Evolutionary conservation across 352 stramenopile genomes (phyloP), one percentile per base, ranked within the genome.

Genomic region (Phytophthora citrophthora): DNA sequence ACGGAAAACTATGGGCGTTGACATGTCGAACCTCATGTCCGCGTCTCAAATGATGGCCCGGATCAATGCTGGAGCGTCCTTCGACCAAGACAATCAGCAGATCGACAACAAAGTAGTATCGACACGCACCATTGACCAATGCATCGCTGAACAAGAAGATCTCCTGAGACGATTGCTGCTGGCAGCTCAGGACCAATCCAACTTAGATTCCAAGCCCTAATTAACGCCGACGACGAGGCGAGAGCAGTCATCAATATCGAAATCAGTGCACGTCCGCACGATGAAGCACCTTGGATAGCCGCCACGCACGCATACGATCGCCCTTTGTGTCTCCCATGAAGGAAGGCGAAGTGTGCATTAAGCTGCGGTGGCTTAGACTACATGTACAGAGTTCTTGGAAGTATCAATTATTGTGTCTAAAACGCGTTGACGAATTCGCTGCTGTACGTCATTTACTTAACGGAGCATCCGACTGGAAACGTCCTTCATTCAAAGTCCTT

Each of bases 111-210:
- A 26, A 13, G 9, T 43, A 10, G 18, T 15, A 9, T 61, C 70
- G 5, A 58, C 43, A 7, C 60, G 58, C 5, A 72, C 65, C 15
- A 70, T 79, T 34, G 57, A 40, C 54, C 61, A 68, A 31, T 63
- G 54, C 29, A 75, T 79, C 12, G 70, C 66, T 5, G 70, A 79
- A 54, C 70, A 79, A 50, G 70, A 79, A 31, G 54, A 64, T 10
- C 62, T 79, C 0, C 41, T 79, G 34, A 69, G 41, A 45, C 40
- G 54, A 23, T 49, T 77, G 43, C 59, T 74, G 54, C 45, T 64
- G 7, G 65, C 65, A n/a, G 70, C 65, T 3, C 65, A 64, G 45
- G 54, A 57, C 26, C 53, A 58, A 40, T 20, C 20, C 20, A 20
- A 20, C 20, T n/a, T n/a, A n/a, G n/a, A n/a, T n/a, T 18, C 48